A percentile compares a stretch with the other conserved stretches of the same genome.
Evolutionary conservation across 495 filamentous ascomycete species (phyloP).

Genomic region (Xylaria sp.): DNA sequence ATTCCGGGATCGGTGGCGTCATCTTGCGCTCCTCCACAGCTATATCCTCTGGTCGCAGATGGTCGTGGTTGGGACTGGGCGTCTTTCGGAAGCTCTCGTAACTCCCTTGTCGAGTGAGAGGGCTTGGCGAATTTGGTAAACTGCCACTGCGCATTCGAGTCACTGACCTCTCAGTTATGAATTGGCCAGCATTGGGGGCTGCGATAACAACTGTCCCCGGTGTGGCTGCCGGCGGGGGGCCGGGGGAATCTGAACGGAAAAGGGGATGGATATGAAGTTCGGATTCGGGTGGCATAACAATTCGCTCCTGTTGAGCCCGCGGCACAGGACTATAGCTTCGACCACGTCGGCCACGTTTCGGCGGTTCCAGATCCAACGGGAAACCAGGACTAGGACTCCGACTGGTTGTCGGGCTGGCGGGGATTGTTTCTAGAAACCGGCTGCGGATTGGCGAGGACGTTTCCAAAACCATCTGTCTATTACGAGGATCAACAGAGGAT

Average conservation of each 20-base stretch:
- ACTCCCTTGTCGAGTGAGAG: conserved; percentile 57
- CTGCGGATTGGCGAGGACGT: conserved; percentile 51
- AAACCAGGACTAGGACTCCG: conserved; percentile 57
- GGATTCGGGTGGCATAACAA: conserved; percentile 50
- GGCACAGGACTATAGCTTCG: conserved; percentile 54
- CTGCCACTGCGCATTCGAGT: conserved; percentile 72
- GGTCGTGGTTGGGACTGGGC: conserved; percentile 37
- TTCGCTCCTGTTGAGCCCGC: conserved; percentile 39
- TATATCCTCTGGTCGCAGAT: conserved; percentile 31
- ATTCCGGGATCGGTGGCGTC: conserved; percentile 66
- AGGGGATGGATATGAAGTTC: conserved; percentile 86
- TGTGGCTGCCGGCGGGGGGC: conserved; percentile 69
- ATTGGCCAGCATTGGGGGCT: conserved; percentile 71
- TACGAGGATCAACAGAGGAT: conserved; percentile 64
- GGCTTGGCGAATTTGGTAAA: conserved; percentile 61
- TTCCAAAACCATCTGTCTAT: conserved; percentile 60
- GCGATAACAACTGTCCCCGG: conserved; percentile 75
- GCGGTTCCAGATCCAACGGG: conserved; percentile 51
- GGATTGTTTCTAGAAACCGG: conserved; percentile 65
- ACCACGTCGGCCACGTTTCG: conserved; percentile 43
- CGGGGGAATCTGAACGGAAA: conserved; percentile 77
- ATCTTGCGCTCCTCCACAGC: conserved; percentile 51
- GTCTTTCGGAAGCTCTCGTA: conserved; percentile 53
- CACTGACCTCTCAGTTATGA: conserved; percentile 66
- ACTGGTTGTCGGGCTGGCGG: conserved; percentile 60